Conservation (phyloP, 1,284 basidiomycete genomes). For the Phaffia rhodozyma region DNA sequence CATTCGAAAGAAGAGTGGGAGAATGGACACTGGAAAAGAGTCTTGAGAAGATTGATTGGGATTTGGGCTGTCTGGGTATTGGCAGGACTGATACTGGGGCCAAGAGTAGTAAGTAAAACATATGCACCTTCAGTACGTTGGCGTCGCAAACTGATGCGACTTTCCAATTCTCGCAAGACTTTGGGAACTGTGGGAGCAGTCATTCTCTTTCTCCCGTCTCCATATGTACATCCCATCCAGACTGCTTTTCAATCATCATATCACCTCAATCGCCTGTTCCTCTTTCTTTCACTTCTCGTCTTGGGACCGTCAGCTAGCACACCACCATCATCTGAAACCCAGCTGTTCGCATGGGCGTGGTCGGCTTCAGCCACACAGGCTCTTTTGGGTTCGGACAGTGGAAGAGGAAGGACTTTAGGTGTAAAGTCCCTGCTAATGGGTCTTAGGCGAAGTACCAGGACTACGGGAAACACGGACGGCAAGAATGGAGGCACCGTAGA, state of each 20-base stretch:
- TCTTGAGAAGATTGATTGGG: slow-evolving; percentile 28
- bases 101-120: slow-evolving; percentile 15
- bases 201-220: slow-evolving; percentile 33
- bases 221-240: slow-evolving; percentile 28
- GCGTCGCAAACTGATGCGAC: slow-evolving; percentile 4
- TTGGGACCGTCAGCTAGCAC: slow-evolving; percentile 28
- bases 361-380: background rate
- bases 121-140: background rate
- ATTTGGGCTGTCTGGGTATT: slow-evolving; percentile 33
- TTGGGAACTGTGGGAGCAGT: slow-evolving; percentile 29
- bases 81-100: slow-evolving; percentile 27
- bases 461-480: background rate
- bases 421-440: slow-evolving; percentile 4
- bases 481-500: background rate
- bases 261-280: slow-evolving; percentile 26
- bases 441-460: background rate
- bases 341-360: slow-evolving; percentile 14
- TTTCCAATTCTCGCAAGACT: slow-evolving; percentile 4
- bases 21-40: slow-evolving; percentile 9
- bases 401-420: slow-evolving; percentile 3
- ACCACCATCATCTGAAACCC: slow-evolving; percentile 17
- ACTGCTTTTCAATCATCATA: slow-evolving; percentile 30
- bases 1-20: slow-evolving; percentile 12
- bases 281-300: slow-evolving; percentile 29
- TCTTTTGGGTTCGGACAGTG: background rate